Base-by-base conservation (phyloP, 305 asterid genomes). In the Stenogyne calaminthoides region DNA sequence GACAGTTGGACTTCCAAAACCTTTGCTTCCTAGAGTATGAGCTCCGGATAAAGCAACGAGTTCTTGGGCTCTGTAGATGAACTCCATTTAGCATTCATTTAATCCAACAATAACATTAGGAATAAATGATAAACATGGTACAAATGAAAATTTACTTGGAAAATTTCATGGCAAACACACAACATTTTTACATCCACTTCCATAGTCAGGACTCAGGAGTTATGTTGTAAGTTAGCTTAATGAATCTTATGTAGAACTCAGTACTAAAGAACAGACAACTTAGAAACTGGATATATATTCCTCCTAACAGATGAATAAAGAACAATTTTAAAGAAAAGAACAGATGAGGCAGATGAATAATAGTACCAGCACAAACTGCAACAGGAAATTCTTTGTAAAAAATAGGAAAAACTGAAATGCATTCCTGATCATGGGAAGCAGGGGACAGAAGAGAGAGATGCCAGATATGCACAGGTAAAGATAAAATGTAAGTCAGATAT, bases 11-110 rank as follows among this genome's bases (percentile, higher is more conserved):
- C 66, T 83, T 78, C 97, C 98, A 25, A 93, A 94, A 66, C 98
- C 98, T 91, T 94, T 91, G 82, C 79, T 77, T 75, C 98, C 98
- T 57, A 91, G 74, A 20, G 97, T 94, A 82, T 91, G 98, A 52
- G 97, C 98, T 75, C 98, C 98, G 39, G 97, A 91, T 72, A 89
- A 75, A 25, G 95, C 98, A 80, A 94, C 96, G 15, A 91, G 97
- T 72, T 94, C 98, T 74, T 83, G 91, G 47, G 91, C 80, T 78
- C 97, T 90, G 84, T 70, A 64, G 73, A 81, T 39, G 78, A 69
- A 15, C 58, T 76, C 39, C 51, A 4, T 71, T 9, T 6, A 22
- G 36, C n/a, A 67, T 22, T 73, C 14, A 67, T 22, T 73, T 76
- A 70, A 49, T 61, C 14, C 63, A 51, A 52, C 44, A 32, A 9